Base-by-base conservation (phyloP, 345 rosid genomes). In the Hevea brasiliensis region DNA sequence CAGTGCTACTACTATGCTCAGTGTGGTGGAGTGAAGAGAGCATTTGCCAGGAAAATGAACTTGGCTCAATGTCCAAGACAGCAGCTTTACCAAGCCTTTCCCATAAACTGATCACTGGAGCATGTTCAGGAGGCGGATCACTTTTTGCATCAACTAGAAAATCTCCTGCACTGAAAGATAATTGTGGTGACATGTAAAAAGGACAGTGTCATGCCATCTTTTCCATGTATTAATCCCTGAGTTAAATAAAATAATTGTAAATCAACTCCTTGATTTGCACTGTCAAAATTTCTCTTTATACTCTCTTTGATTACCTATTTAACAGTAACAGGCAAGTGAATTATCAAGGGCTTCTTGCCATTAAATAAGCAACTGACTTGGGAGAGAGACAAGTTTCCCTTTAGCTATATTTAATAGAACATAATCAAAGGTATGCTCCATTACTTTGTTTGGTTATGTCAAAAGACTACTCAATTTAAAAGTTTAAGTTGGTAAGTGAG, bases 11-110 rank as follows among this genome's bases (percentile, higher is more conserved):
- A 76, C 92, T 83, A 71, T 95, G 99, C 77, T 91, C 99, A 24
- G 96, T 89, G 83, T 91, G 97, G 80, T 95, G 98, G 81, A 95
- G 99, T 7, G 99, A 95, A 77, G 98, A 89, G 42, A 95, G 85
- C 93, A 85, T 85, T 74, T 83, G 89, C 99, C 99, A 95, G 3
- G 97, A 89, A 69, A 93, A 91, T 64, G 81, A 83, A 68, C 64
- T 82, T 0, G 91, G 85, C 12, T 93, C 97, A 0, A 90, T 89
- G 77, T 89, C 93, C 83, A 91, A 77, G 45, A 73, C 77, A 40
- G 82, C 82, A 71, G 97, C 94, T 83, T 87, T 91, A 55, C 96
- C 94, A 57, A 95, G 90, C 80, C 93, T 93, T 77, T 95, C 98
- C 98, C 94, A 95, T 87, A 95, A 81, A 79, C 84, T 90, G 75